A percentile compares a stretch with the other conserved stretches of the same genome.
Conservation (phyloP, 768 basidiomycete genomes). For the Pisolithus albus region DNA sequence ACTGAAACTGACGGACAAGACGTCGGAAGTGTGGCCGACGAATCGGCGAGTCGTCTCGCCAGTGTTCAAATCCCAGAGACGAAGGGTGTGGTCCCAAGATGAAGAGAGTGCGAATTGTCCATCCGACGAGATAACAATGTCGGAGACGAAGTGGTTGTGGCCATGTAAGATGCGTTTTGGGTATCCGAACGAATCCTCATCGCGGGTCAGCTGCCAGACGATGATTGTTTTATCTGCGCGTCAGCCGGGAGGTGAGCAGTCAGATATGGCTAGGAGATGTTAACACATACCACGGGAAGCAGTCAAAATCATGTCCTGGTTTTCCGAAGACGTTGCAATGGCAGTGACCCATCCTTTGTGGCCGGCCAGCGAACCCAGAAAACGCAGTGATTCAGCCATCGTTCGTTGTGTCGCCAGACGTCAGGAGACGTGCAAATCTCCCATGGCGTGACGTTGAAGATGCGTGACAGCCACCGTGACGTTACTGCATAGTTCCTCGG, state of each 20-base stretch:
- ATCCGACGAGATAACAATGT: slow-evolving; percentile 98
- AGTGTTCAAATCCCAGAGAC: slow-evolving; percentile 99
- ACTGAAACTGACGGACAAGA: slow-evolving; percentile 98
- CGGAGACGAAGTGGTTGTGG: slow-evolving; percentile 99
- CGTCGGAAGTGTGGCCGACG: slow-evolving; percentile 96
- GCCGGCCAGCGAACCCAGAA: slow-evolving; percentile 86
- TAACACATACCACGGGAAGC: slow-evolving; percentile 81
- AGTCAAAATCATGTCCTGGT: slow-evolving; percentile 98
- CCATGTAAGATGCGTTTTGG: slow-evolving; percentile 97
- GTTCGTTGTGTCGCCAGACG: slow-evolving; percentile 19
- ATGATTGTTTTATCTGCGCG: slow-evolving; percentile 96
- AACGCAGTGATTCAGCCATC: slow-evolving; percentile 84
- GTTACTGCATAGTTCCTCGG: slow-evolving; percentile 51
- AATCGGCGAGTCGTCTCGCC: slow-evolving; percentile 94
- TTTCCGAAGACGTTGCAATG: slow-evolving; percentile 96
- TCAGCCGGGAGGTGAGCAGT: slow-evolving; percentile 12
- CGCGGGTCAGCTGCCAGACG: slow-evolving; percentile 97
- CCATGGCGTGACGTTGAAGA: slow-evolving; percentile 22
- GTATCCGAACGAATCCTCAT: slow-evolving; percentile 86
- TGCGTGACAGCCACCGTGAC: slow-evolving; percentile 61
- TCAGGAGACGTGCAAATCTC: slow-evolving; percentile 16
- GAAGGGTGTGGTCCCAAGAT: slow-evolving; percentile 99
- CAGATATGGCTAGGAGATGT: background rate
- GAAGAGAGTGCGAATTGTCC: slow-evolving; percentile 99
- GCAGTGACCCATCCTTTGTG: slow-evolving; percentile 99